Evolutionary conservation across 768 basidiomycete genomes (phyloP).

Genomic region (Paxillus involutus): DNA sequence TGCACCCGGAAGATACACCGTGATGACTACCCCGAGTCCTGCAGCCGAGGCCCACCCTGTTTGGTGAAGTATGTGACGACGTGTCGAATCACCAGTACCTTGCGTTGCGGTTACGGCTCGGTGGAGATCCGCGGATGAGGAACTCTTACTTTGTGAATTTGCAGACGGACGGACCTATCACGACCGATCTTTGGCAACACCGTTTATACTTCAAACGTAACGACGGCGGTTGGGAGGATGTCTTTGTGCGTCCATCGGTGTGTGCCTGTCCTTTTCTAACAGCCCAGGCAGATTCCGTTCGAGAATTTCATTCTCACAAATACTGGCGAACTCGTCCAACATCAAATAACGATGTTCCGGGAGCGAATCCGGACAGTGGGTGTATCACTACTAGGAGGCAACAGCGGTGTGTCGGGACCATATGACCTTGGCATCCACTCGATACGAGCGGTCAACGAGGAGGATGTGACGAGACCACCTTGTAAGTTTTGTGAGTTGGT

Average conservation of each 20-base stretch:
- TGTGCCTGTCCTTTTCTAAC: constrained; percentile 2
- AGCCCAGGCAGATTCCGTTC: constrained; percentile 70
- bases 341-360: constrained; percentile 73
- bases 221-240: constrained; percentile 75
- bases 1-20: background rate
- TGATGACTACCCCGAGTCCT: background rate
- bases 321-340: constrained; percentile 64
- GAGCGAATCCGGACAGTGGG: constrained; percentile 80
- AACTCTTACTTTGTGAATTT: constrained; percentile 93
- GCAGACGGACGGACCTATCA: constrained; percentile 81
- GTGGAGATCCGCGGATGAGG: constrained; percentile 73
- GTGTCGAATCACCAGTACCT: constrained; percentile 80
- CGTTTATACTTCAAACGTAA: constrained; percentile 74
- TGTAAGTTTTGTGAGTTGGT: constrained; percentile 23
- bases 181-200: constrained; percentile 93
- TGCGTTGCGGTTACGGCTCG: constrained; percentile 73
- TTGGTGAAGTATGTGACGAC: constrained; percentile 85
- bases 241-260: constrained; percentile 56
- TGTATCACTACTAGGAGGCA: constrained; percentile 85
- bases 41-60: constrained; percentile 76
- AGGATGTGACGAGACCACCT: constrained; percentile 44
- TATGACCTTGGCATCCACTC: constrained; percentile 85
- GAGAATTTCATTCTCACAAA: constrained; percentile 73
- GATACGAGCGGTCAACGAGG: constrained; percentile 79
- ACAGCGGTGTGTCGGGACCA: constrained; percentile 66